Evolutionary conservation across 139 green algal species (phyloP).

Genomic region (Tetratostichococcus sp.): DNA sequence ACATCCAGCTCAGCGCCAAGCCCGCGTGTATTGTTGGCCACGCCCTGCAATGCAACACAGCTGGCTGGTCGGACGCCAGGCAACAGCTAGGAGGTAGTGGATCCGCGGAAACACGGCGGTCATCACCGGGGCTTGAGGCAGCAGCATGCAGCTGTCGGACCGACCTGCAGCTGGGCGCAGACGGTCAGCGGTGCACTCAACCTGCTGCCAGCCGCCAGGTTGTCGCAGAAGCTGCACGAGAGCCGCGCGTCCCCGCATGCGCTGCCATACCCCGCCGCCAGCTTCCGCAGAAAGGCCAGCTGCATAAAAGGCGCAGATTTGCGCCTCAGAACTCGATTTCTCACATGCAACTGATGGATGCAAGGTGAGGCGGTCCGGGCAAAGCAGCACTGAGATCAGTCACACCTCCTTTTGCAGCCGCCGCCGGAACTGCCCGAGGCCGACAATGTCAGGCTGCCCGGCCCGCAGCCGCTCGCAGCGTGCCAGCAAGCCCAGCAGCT

Average conservation of each 20-base stretch:
- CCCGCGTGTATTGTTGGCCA: slow-evolving; percentile 25
- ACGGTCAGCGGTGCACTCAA: too few relatives aligned
- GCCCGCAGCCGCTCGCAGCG: background rate
- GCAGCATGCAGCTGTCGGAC: background rate
- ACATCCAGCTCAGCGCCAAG: slow-evolving; percentile 18
- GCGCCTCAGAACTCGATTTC: background rate
- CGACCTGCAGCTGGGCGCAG: too few relatives aligned
- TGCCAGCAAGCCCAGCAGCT: background rate
- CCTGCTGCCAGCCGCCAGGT: background rate
- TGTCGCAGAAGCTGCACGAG: too few relatives aligned
- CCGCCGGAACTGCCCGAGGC: background rate
- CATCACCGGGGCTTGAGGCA: too few relatives aligned
- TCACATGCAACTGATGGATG: background rate
- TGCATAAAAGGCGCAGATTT: background rate
- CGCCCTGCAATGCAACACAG: slow-evolving; percentile 5
- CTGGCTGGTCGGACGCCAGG: too few relatives aligned
- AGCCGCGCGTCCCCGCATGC: too few relatives aligned
- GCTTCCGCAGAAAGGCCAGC: background rate
- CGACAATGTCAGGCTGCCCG: background rate
- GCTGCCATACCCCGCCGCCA: background rate
- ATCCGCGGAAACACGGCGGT: too few relatives aligned
- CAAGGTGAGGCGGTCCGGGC: too few relatives aligned
- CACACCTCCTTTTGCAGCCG: background rate
- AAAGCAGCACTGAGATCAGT: too few relatives aligned
- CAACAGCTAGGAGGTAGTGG: too few relatives aligned